Evolutionary conservation across 306 rosid species (phyloP).

Genomic region (Dalbergia oliveri): DNA sequence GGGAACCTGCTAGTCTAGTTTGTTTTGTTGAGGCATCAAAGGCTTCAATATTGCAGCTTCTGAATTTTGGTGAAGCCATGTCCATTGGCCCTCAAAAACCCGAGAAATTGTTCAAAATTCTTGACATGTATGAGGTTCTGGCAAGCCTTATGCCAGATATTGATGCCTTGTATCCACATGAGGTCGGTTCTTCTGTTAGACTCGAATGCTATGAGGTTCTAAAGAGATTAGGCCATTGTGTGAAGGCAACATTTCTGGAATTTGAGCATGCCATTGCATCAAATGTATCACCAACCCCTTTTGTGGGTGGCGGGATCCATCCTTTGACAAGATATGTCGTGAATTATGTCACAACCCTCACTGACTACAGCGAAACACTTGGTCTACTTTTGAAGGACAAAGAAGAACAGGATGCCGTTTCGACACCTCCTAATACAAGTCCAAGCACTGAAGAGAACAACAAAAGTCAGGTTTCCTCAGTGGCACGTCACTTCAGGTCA

Average conservation of each 20-base stretch:
- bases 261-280: constrained; percentile 77
- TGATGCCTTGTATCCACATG: constrained; percentile 65
- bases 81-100: constrained; percentile 91
- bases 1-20: constrained; percentile 52
- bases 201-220: constrained; percentile 76
- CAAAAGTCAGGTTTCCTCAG: constrained; percentile 54
- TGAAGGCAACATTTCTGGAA: constrained; percentile 70
- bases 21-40: constrained; percentile 88
- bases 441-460: constrained; percentile 60
- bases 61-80: constrained; percentile 90
- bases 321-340: constrained; percentile 85
- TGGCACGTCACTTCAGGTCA: constrained; percentile 64
- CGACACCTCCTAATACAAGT: constrained; percentile 63
- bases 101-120: constrained; percentile 77
- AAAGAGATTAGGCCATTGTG: constrained; percentile 76
- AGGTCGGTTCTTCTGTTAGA: constrained; percentile 71
- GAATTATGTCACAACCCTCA: constrained; percentile 79
- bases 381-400: constrained; percentile 68
- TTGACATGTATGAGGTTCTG: constrained; percentile 93
- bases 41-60: constrained; percentile 84
- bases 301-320: constrained; percentile 86
- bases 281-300: constrained; percentile 63
- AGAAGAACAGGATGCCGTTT: constrained; percentile 56
- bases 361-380: constrained; percentile 70
- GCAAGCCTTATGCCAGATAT: constrained; percentile 73